These are phyloP conservation scores for Aureobasidium sp. DNA, from an alignment of 2,329 filamentous ascomycete species.

Conservation along the genomic window DNA sequence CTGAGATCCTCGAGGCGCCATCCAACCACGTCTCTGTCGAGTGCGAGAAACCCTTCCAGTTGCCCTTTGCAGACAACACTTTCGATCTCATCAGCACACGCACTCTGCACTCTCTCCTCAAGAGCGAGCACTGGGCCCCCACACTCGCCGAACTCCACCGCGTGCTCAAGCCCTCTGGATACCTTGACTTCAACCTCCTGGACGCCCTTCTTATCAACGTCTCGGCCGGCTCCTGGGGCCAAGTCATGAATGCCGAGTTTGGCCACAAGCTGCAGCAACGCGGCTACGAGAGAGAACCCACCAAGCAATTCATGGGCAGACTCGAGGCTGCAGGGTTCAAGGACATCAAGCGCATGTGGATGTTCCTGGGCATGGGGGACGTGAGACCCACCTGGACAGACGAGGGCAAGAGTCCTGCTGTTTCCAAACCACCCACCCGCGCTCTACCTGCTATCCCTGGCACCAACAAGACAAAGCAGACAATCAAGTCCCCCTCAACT, in stretches of 20 bases:
- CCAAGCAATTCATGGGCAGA: conserved; percentile 70
- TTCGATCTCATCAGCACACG: conserved; percentile 91
- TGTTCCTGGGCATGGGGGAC: conserved; percentile 70
- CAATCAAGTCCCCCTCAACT: not conserved
- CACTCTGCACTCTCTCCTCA: conserved; percentile 77
- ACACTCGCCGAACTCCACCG: conserved; percentile 82
- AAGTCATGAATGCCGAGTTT: conserved; percentile 85
- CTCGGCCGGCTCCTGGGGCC: conserved; percentile 57
- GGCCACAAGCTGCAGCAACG: conserved; percentile 81
- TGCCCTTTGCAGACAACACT: conserved; percentile 78
- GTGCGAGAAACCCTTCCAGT: conserved; percentile 55
- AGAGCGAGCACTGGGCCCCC: conserved; percentile 80
- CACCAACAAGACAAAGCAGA: not conserved
- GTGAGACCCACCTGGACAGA: conserved; percentile 35
- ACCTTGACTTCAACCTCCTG: conserved; percentile 82
- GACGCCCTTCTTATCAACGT: conserved; percentile 87
- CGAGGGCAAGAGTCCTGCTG: conserved; percentile 21
- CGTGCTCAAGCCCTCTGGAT: conserved; percentile 85
- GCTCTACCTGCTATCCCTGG: not conserved
- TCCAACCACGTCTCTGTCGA: conserved; percentile 73
- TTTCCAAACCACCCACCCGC: not conserved
- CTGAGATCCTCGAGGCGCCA: conserved; percentile 68
- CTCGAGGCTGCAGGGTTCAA: conserved; percentile 69
- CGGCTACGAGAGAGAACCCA: conserved; percentile 81
- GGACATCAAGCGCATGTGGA: conserved; percentile 78